Conservation (phyloP, 352 stramenopile genomes). For the Pythium phragmiticola region DNA sequence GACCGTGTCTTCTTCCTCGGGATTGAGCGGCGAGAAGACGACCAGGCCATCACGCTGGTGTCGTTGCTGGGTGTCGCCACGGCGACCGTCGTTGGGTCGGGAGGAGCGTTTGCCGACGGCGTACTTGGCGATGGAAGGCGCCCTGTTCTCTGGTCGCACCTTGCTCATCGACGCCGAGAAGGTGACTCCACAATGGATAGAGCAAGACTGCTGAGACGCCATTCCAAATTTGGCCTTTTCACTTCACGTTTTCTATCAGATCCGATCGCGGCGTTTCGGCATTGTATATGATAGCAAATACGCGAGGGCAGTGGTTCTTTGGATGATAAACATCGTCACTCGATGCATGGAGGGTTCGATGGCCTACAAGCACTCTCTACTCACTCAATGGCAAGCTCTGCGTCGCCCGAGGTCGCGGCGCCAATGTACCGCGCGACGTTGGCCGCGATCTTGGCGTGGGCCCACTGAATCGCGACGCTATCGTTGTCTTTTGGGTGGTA, state of each 20-base stretch:
- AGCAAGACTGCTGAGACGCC: neutral
- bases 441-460: constrained; percentile 59
- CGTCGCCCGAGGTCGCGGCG: neutral
- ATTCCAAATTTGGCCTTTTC: neutral
- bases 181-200: neutral
- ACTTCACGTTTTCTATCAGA: neutral
- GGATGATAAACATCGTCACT: no score
- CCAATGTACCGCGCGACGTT: constrained; percentile 46
- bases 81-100: constrained; percentile 36
- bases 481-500: constrained; percentile 66
- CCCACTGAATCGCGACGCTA: constrained; percentile 55
- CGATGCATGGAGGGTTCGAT: no score
- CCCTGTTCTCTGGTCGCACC: neutral
- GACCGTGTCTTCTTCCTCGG: constrained; percentile 50
- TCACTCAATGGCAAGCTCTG: constrained; percentile 24
- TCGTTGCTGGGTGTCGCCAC: constrained; percentile 32
- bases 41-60: constrained; percentile 29
- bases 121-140: constrained; percentile 31
- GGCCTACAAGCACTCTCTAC: no score
- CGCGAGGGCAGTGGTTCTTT: no score
- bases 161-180: constrained; percentile 1
- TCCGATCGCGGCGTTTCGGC: constrained; percentile 17
- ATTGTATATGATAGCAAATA: constrained; percentile 12
- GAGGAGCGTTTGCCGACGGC: constrained; percentile 36
- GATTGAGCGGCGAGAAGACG: constrained; percentile 47